A percentile compares a stretch with the other conserved stretches of the same genome.
phyloP scores from a whole-genome alignment of 2,329 filamentous ascomycete species.

The Paecilomyces sp. region DNA sequence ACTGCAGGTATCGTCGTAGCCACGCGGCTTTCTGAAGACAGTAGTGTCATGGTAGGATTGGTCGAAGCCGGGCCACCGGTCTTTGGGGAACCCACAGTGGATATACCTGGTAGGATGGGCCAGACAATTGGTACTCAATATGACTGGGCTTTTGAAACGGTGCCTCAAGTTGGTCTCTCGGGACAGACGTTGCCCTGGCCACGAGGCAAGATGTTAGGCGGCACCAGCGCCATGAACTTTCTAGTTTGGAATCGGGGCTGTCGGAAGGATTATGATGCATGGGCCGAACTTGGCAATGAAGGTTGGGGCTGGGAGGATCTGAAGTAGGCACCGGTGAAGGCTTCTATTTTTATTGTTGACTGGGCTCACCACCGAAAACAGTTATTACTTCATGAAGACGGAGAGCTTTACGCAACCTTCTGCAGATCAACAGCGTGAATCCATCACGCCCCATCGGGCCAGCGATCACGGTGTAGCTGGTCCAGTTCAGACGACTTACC shows the following conservation, averaged over 20 bases:
- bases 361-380: not conserved
- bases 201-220: not conserved
- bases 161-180: not conserved
- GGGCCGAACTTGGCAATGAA: conserved; percentile 22
- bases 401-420: not conserved
- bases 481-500: not conserved
- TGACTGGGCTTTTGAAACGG: not conserved
- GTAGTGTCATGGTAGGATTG: not conserved
- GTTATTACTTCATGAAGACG: not conserved
- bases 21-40: not conserved
- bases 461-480: not conserved
- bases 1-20: not conserved
- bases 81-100: not conserved
- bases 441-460: not conserved
- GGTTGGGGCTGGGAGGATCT: conserved; percentile 21
- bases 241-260: conserved; percentile 12
- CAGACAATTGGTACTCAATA: not conserved
- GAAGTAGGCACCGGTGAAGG: not conserved
- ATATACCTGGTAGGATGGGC: not conserved
- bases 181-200: not conserved
- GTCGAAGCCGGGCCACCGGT: not conserved
- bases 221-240: not conserved
- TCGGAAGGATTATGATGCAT: conserved; percentile 23
- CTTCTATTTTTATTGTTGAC: too few relatives aligned
- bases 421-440: not conserved